phyloP scores from a whole-genome alignment of 108 stramenopile genomes.

The Nitzschia sp. region DNA sequence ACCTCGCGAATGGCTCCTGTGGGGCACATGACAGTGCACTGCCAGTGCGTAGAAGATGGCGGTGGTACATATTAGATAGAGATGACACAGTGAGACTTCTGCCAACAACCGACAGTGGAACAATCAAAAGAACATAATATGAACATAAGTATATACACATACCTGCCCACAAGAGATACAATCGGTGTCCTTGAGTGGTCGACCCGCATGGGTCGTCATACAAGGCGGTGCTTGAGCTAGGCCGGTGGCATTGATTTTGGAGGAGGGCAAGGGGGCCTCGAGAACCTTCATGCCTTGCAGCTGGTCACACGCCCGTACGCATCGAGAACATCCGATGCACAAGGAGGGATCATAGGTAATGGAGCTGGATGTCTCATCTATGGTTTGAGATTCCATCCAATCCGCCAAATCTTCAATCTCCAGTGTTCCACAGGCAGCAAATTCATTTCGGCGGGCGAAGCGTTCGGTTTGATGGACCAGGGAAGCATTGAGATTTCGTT shows the following conservation, averaged over 20 bases:
- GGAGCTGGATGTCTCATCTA: slow-evolving; percentile 30
- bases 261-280: slow-evolving; percentile 5
- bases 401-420: slow-evolving; percentile 20
- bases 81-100: no score
- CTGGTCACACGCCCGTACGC: slow-evolving; percentile 11
- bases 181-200: slow-evolving; percentile 42
- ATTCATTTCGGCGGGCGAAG: background rate
- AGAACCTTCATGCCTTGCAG: slow-evolving; percentile 20
- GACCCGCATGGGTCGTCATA: slow-evolving; percentile 42
- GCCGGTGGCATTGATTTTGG: background rate
- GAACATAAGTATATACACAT: no score
- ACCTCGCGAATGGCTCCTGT: slow-evolving; percentile 49
- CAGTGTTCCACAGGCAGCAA: slow-evolving; percentile 11
- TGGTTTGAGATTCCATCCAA: background rate
- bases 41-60: no score
- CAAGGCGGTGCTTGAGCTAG: background rate
- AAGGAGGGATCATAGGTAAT: slow-evolving; percentile 42
- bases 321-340: slow-evolving; percentile 31
- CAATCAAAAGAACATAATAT: no score
- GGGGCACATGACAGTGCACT: slow-evolving; percentile 48
- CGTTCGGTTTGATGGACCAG: background rate
- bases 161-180: slow-evolving; percentile 55
- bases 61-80: no score
- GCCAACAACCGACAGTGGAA: no score
- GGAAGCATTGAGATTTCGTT: slow-evolving; percentile 4